A percentile compares a stretch with the other conserved stretches of the same genome.
Evolutionary conservation across 1,284 basidiomycete species (phyloP).

Genomic region (Leucoagaricus sp.): DNA sequence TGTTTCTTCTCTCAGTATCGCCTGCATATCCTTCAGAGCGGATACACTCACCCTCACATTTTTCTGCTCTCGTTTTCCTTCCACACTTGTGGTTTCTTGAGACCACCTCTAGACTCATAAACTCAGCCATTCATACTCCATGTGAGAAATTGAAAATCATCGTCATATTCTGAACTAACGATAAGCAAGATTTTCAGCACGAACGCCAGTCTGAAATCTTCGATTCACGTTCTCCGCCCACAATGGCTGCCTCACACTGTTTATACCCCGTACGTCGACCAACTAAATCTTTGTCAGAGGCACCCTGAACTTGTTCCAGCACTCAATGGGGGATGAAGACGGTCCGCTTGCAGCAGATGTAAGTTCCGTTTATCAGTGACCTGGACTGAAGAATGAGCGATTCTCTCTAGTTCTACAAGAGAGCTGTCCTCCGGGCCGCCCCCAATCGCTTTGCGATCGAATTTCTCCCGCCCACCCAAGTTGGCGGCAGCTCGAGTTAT

Average conservation of each 20-base stretch:
- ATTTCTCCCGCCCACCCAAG: slow-evolving; percentile 56
- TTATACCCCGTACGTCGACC: slow-evolving; percentile 1
- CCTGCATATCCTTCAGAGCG: background rate
- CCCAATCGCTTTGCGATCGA: slow-evolving; percentile 63
- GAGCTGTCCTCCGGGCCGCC: slow-evolving; percentile 59
- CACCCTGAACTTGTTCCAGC: background rate
- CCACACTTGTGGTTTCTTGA: background rate
- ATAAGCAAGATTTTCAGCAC: no score
- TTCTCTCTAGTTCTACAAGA: slow-evolving; percentile 47
- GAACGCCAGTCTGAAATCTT: no score
- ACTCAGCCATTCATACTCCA: background rate
- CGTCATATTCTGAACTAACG: no score
- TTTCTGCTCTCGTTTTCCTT: background rate
- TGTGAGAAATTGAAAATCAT: no score
- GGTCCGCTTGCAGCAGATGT: slow-evolving; percentile 32
- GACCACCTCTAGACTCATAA: no score
- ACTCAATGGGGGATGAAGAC: slow-evolving; percentile 19
- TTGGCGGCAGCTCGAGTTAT: slow-evolving; percentile 40
- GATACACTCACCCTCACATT: background rate
- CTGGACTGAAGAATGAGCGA: background rate
- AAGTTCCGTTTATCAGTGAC: slow-evolving; percentile 9
- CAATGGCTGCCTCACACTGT: background rate
- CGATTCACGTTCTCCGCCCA: background rate
- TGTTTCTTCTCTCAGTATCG: background rate
- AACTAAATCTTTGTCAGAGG: background rate